Base-by-base conservation (phyloP, 2,329 filamentous ascomycete genomes). In the Amphichorda felina region DNA sequence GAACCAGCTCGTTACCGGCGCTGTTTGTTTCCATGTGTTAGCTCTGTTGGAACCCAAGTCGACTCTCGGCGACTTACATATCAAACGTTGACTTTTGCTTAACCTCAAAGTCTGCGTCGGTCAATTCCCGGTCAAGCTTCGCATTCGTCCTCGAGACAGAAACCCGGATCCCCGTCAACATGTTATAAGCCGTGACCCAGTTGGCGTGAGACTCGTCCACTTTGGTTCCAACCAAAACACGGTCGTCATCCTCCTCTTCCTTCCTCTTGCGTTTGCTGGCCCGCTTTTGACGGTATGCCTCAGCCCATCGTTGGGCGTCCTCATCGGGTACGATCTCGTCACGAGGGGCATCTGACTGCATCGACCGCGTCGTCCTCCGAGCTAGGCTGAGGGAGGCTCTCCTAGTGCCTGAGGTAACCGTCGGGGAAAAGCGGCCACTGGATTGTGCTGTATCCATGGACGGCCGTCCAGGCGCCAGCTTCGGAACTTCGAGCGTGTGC, bases 31-130 rank as follows among this genome's bases (percentile, higher is more conserved):
- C n/a, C n/a, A n/a, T n/a, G n/a, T n/a, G n/a, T n/a, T n/a, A n/a
- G n/a, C n/a, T n/a, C n/a, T n/a, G n/a, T n/a, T n/a, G n/a, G n/a
- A n/a, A n/a, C n/a, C n/a, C n/a, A n/a, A n/a, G n/a, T n/a, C n/a
- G n/a, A n/a, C n/a, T n/a, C n/a, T n/a, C 24, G 32, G 31, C 41
- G 37, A 68, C 81, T 62, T 68, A 89, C 82, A 96, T 93, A 60
- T 96, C 91, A 68, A 98, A 98, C 32, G 88, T 95, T 54, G 94
- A 95, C 65, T 98, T 98, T 60, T 96, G 86, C 63, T 85, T 88
- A 43, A 84, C 82, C 41, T 86, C 75, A 61, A 98, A 98, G 63
- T 98, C 91, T 43, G 80, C 84, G 56, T 91, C 81, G 10, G 83
- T 94, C 46, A 98, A 61, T 39, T 87, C 79, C 37, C 89, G 79